phyloP scores from a whole-genome alignment of 2,329 filamentous ascomycete genomes.

The Ophiostoma novo-ulmi region DNA sequence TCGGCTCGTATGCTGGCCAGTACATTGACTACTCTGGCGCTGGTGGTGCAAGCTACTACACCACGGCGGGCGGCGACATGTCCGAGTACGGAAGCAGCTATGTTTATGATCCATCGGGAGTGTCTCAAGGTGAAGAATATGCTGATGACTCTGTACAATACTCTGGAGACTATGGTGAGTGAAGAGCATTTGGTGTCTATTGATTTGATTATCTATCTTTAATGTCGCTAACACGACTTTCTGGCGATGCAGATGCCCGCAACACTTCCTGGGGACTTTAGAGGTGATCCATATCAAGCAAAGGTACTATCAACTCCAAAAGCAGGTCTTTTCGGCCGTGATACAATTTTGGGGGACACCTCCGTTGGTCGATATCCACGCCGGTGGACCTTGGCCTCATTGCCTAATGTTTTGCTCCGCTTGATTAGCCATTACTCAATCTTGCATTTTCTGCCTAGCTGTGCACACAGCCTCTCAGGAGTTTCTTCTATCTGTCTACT shows the following conservation, averaged over 20 bases:
- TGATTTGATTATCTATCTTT: neutral
- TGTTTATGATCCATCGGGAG: neutral
- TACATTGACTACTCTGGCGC: neutral
- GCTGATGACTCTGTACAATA: neutral
- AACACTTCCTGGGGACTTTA: neutral
- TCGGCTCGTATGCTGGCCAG: neutral
- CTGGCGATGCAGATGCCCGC: neutral
- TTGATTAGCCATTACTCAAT: neutral
- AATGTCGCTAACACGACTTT: neutral
- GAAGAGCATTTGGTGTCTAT: neutral
- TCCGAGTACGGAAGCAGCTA: neutral
- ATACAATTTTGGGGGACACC: neutral
- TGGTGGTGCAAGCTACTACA: neutral
- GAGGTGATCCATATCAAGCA: neutral
- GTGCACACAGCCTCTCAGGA: neutral
- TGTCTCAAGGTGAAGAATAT: neutral
- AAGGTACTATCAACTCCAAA: neutral
- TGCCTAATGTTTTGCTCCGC: neutral
- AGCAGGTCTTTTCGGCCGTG: neutral
- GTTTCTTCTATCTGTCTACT: neutral
- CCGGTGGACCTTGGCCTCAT: neutral
- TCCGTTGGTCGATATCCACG: neutral
- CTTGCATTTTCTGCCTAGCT: neutral
- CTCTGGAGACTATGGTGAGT: neutral
- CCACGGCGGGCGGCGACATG: constrained; percentile 3